Conservation (phyloP, 2,329 filamentous ascomycete species). For the Fusarium armeniacum region DNA sequence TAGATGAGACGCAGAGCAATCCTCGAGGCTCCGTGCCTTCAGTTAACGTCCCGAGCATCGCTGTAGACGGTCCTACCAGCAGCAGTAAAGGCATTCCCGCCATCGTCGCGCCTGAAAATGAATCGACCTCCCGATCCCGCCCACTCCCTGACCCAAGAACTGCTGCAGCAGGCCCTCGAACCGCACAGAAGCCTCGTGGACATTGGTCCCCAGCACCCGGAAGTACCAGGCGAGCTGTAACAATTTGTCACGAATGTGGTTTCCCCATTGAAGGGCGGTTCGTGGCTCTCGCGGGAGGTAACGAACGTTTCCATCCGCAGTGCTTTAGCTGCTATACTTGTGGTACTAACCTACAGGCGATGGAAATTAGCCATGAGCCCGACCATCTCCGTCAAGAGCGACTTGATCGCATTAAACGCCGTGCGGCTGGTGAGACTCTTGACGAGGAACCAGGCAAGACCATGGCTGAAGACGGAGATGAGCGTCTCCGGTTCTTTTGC, state of each 20-base stretch:
- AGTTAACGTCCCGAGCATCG: conserved; percentile 66
- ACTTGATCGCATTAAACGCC: conserved; percentile 77
- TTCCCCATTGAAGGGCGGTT: conserved; percentile 91
- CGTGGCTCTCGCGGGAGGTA: conserved; percentile 81
- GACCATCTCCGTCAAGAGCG: conserved; percentile 77
- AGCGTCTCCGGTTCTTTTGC: conserved; percentile 88
- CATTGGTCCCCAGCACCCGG: conserved; percentile 72
- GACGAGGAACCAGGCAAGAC: conserved; percentile 74
- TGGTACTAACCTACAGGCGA: conserved; percentile 88
- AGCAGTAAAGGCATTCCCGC: conserved; percentile 56
- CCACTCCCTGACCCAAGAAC: conserved; percentile 62
- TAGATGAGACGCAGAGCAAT: conserved; percentile 51
- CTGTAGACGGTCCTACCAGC: conserved; percentile 54
- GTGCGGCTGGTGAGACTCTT: conserved; percentile 70
- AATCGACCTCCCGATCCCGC: conserved; percentile 44
- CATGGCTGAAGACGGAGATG: conserved; percentile 79
- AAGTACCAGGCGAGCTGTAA: conserved; percentile 67
- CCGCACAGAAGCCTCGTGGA: conserved; percentile 60
- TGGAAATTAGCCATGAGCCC: conserved; percentile 96
- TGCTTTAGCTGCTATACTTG: conserved; percentile 94
- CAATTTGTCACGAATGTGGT: conserved; percentile 86
- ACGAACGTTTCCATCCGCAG: conserved; percentile 87
- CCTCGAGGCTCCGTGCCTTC: conserved; percentile 51
- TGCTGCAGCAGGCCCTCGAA: conserved; percentile 52
- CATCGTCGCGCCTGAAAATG: conserved; percentile 64